Evolutionary conservation across 495 filamentous ascomycete genomes (phyloP), one percentile per base, ranked within the genome.

Genomic region (Aspergillus baeticus): DNA sequence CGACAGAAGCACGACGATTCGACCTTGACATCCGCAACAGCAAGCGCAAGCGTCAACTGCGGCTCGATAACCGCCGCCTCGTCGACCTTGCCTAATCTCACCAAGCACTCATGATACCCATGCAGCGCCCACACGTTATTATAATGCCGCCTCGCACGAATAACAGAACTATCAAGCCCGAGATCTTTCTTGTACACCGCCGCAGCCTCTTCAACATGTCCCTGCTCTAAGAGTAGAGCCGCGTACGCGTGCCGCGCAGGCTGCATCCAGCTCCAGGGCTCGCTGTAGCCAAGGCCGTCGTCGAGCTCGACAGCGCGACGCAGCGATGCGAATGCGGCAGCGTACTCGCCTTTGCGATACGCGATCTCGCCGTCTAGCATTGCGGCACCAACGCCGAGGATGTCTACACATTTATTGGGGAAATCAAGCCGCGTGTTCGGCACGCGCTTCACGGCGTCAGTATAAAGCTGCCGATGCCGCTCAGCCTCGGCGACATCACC

Each of bases 331-430:
- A 87, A 87, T 0, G 84, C 86, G 10, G 58, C 6, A 0, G 82
- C 75, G 35, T 77, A 73, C 26, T 84, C 80, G 0, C 77, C 81
- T 2, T 69, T 67, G 3, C 86, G 83, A 59, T 89, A 90, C 35
- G 82, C 79, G 8, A 90, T 70, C 58, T 90, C 87, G 2, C 87
- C 87, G 36, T 87, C 79, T 0, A 89, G 69, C 85, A 90, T 88
- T 10, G 80, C 78, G 10, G 67, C 65, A 0, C 79, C 85, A 6
- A 90, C 69, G 10, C 57, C 62, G 0, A 90, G 69, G 39, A 88
- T 83, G 59, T 87, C 82, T 10, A 67, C 58, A 42, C 79, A 84
- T 1, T 71, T 83, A 58, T 88, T 88, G 61, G 85, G 86, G 68
- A 87, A 89, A 1, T 85, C 57, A 2, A 78, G 86, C 17, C 87